Percentiles rank a stretch among this genome's conserved stretches.
phyloP scores from a whole-genome alignment of 1,139 yeast genomes.

The Zygosaccharomyces sapae region DNA sequence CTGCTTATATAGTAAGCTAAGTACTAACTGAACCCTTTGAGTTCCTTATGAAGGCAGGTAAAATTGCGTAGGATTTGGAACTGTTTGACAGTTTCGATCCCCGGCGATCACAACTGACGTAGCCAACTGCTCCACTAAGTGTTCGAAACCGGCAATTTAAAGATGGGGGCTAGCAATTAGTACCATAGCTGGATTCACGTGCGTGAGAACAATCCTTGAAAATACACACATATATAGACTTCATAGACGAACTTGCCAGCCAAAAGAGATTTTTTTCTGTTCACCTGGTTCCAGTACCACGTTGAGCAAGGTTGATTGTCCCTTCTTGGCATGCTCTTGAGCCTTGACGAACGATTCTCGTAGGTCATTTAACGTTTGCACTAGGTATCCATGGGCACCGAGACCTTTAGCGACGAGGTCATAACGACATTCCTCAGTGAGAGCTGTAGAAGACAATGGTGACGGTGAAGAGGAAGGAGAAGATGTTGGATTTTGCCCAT shows the following conservation, averaged over 20 bases:
- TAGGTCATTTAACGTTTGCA: conserved; percentile 41
- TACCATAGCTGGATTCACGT: background rate
- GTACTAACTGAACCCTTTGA: background rate
- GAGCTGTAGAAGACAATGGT: conserved; percentile 49
- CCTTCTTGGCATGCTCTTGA: conserved; percentile 32
- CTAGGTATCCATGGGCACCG: conserved; percentile 53
- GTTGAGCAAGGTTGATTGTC: conserved; percentile 47
- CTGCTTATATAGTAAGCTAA: conserved; percentile 22
- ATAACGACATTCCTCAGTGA: conserved; percentile 51
- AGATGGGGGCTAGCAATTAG: background rate
- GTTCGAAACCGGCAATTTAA: background rate
- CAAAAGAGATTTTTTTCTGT: conserved; percentile 51
- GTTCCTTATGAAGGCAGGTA: conserved; percentile 7
- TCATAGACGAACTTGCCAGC: conserved; percentile 46
- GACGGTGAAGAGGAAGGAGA: conserved; percentile 29
- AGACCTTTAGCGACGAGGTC: conserved; percentile 50
- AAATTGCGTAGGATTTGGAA: conserved; percentile 1
- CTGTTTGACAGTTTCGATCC: conserved; percentile 4
- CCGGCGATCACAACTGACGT: background rate
- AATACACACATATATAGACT: background rate
- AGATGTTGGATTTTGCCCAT: conserved; percentile 44
- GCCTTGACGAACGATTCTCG: conserved; percentile 40
- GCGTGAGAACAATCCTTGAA: background rate
- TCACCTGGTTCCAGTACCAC: conserved; percentile 55
- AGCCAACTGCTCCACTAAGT: conserved; percentile 15